Conservation (phyloP, 1,139 yeast species). For the Suhomyces panamericanus region DNA sequence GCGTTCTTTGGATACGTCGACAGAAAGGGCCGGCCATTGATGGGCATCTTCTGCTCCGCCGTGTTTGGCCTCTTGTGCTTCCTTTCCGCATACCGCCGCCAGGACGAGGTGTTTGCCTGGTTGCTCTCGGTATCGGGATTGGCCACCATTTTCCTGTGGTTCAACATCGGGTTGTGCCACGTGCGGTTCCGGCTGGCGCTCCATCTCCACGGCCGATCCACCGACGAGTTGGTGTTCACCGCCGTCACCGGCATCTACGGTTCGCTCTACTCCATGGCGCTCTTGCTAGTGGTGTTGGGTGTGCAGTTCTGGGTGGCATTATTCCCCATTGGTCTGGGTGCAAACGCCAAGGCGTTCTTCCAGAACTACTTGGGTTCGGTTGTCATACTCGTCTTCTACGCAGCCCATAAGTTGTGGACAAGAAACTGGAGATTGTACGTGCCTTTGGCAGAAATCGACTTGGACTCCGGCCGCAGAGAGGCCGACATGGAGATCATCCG, state of each 20-base stretch:
- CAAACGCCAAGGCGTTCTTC: slow-evolving; percentile 36
- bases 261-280: slow-evolving; percentile 33
- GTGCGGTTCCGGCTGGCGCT: slow-evolving; percentile 42
- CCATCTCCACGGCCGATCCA: slow-evolving; percentile 30
- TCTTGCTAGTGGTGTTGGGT: slow-evolving; percentile 33
- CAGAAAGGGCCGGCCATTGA: slow-evolving; percentile 43
- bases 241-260: slow-evolving; percentile 36
- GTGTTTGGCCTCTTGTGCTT: slow-evolving; percentile 42
- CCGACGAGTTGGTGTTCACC: slow-evolving; percentile 30
- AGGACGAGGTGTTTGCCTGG: slow-evolving; percentile 42
- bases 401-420: slow-evolving; percentile 35
- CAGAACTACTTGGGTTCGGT: slow-evolving; percentile 39
- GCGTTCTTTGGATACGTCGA: slow-evolving; percentile 38
- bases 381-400: slow-evolving; percentile 34
- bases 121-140: slow-evolving; percentile 43
- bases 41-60: slow-evolving; percentile 37
- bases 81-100: slow-evolving; percentile 42
- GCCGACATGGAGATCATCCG: slow-evolving; percentile 27
- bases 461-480: slow-evolving; percentile 36
- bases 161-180: slow-evolving; percentile 40
- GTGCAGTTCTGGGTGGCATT: slow-evolving; percentile 43
- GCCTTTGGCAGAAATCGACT: slow-evolving; percentile 31
- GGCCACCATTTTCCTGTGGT: slow-evolving; percentile 47
- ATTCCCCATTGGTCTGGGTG: slow-evolving; percentile 32
- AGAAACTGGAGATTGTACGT: slow-evolving; percentile 35